Base-by-base conservation (phyloP, 306 rosid species). In the Quercus rubra region DNA sequence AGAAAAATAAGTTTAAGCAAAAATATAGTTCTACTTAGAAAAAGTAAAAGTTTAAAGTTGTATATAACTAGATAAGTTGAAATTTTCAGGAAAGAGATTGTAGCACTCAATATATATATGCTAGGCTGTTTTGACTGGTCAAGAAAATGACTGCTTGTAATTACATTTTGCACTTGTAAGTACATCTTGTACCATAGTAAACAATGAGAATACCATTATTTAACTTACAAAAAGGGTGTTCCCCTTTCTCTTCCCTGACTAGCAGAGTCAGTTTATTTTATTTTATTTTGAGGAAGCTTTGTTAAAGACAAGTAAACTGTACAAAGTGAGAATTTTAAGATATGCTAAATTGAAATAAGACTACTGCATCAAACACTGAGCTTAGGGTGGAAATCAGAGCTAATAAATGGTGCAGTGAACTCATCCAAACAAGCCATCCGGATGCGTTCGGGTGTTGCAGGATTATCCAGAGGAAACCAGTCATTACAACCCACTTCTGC, bases 391-490 rank as follows among this genome's bases (percentile, higher is more conserved):
- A 91, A 91, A 70, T 85, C 86, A 0, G 90, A 78, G 70, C 81
- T 76, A 17, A 85, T 64, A 27, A 90, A n/a, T 3, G 87, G 84
- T 15, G 82, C 59, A 2, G 82, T 86, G 63, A 94, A 71, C 55
- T 94, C 87, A 75, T 94, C 99, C 51, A 92, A 79, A 86, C 99
- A 94, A 77, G 97, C 95, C 94, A 92, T 91, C 17, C 99, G 92
- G 74, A 94, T 94, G 57, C 99, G 89, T 85, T 92, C 99, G 0
- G 97, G 97, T 18, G 99, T 95, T 28, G 99, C 99, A 3, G 98
- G 97, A 85, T 80, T 95, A 76, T 95, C 99, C 13, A 95, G 99
- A 78, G 95, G 90, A 89, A 95, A 95, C 97, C 97, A 95, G 23
- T 89, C 92, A n/a, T 72, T 13, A 55, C 43, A 49, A 30, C 92